Evolutionary conservation across 2,329 filamentous ascomycete genomes (phyloP), one percentile per base, ranked within the genome.

Genomic region (Cryoendolithus antarcticus): DNA sequence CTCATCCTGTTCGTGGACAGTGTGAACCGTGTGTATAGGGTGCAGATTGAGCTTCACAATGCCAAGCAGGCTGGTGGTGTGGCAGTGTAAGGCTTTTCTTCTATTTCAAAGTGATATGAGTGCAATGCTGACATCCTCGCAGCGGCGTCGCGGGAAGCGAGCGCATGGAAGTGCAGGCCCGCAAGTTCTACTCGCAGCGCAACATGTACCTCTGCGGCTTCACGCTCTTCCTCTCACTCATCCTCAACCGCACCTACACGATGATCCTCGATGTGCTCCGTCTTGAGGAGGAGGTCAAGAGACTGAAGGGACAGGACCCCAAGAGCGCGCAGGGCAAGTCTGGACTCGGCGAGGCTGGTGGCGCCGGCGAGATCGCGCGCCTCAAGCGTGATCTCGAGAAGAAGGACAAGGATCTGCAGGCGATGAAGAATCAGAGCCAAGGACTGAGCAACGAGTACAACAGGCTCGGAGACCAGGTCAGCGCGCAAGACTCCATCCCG

Each of bases 191-290:
- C 75, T 94, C 88, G 46, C 89, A 98, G 71, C 88, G 91, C 65
- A 98, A 98, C 78, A 98, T 98, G 91, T 98, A 98, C 70, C 86
- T 98, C 46, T 96, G 91, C 65, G 91, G 91, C 54, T 98, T 98
- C 73, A 98, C 91, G 4, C 81, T 98, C 48, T 96, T 98, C 77
- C 81, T 98, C 46, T 96, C 89, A 38, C 74, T 98, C 48, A 98
- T 98, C 65, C 84, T 93, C 61, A 96, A 98, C 79, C 89, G 91
- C 59, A 98, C 91, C 59, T 98, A 96, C 71, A 83, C 81, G 58
- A 89, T 96, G 84, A 94, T 95, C 57, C 75, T 94, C 49, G 88
- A 95, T 54, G 77, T 83, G 37, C 82, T 95, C 57, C 77, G 85
- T 47, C 81, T 98, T 39, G 89, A 98, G 70, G 86, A 94, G 66